Evolutionary conservation across 148 eudicot species (phyloP), one percentile per base, ranked within the genome.

Genomic region (Cornus suecica): DNA sequence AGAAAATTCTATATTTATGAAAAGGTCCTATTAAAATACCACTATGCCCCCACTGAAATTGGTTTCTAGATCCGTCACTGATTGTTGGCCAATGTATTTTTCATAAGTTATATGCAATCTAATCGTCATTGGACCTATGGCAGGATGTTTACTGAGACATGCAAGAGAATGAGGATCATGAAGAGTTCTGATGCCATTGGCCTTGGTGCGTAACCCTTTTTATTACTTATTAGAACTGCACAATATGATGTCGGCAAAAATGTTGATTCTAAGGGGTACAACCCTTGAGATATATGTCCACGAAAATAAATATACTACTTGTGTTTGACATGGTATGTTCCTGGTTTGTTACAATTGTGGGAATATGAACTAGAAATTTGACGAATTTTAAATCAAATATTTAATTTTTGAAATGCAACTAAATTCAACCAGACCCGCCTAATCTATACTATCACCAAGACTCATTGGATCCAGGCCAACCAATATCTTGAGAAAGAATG

Each of bases 91-190:
- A 24, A 31, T 0, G 16, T 66, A 14, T 45, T 67, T 10, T 67
- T 16, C 72, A 16, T 29, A 41, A 25, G 30, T 22, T 70, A 5
- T 18, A 27, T 45, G 75, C 62, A 48, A 63, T 45, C 51, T 67
- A 30, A 70, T 60, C n/a, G 10, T 34, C 70, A 18, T 67, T 70
- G 62, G 13, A 51, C 74, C 22, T 72, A 24, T 64, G 10, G 58
- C 80, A 85, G 88, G 65, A 85, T 85, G 88, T 85, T 85, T 22
- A 76, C 68, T 73, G 76, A 67, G 22, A 77, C 81, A 30, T 85
- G 88, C 78, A 83, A 80, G 80, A 80, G 82, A 70, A 68, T 85
- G 76, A 83, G 88, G 74, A 85, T 83, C 77, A 83, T 83, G 86
- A 85, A 79, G 64, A 72, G 84, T 67, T 71, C 75, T 70, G 85